A percentile compares a stretch with the other conserved stretches of the same genome.
phyloP scores from a whole-genome alignment of 148 eudicot species.

The Suaeda aralocaspica region DNA sequence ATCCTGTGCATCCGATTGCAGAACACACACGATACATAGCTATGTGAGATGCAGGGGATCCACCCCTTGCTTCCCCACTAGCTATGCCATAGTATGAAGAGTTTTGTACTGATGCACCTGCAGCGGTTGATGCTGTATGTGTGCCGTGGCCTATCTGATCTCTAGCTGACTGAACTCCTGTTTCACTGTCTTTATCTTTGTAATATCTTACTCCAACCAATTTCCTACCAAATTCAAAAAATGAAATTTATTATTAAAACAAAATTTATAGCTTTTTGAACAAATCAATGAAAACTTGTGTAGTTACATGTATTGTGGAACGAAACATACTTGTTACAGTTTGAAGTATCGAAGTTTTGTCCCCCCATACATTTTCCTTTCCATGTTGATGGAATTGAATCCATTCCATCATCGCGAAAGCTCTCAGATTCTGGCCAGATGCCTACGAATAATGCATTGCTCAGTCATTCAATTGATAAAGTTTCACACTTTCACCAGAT shows the following conservation, averaged over 20 bases:
- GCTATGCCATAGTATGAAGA: conserved; percentile 71
- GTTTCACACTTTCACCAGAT: not conserved
- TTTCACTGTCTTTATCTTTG: conserved; percentile 20
- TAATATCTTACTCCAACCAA: conserved; percentile 71
- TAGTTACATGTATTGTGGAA: not conserved
- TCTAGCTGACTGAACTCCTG: conserved; percentile 21
- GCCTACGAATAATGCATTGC: conserved; percentile 30
- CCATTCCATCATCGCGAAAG: conserved; percentile 52
- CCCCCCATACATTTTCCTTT: conserved; percentile 67
- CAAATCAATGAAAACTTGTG: too few species aligned
- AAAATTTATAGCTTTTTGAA: too few species aligned
- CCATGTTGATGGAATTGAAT: conserved; percentile 64
- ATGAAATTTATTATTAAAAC: not conserved
- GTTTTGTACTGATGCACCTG: conserved; percentile 41
- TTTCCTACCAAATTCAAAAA: conserved; percentile 43
- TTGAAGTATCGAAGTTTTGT: conserved; percentile 39
- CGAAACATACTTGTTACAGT: conserved; percentile 55
- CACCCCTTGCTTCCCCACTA: conserved; percentile 60
- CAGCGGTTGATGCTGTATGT: conserved; percentile 67
- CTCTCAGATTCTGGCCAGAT: conserved; percentile 82
- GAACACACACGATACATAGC: conserved; percentile 65
- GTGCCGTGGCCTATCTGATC: conserved; percentile 61
- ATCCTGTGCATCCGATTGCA: conserved; percentile 41
- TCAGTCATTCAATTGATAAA: too few species aligned
- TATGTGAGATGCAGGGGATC: conserved; percentile 53